Percentiles rank a stretch among this genome's conserved stretches.
Evolutionary conservation across 2,329 filamentous ascomycete species (phyloP).

Genomic region (Penicillium sp.): DNA sequence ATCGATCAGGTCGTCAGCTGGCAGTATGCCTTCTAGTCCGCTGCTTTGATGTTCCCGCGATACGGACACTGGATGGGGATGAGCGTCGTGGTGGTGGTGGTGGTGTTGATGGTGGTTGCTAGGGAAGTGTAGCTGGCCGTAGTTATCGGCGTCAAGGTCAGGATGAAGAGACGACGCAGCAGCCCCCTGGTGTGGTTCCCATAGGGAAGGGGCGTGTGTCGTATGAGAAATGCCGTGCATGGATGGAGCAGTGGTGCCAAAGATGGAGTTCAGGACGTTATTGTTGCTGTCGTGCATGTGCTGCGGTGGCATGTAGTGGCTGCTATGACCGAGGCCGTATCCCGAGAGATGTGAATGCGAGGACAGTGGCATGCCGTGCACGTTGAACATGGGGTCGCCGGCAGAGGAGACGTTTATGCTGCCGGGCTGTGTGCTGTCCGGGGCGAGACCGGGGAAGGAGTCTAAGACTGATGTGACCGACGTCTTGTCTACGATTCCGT

Average conservation of each 20-base stretch:
- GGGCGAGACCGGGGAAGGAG: constrained; percentile 28
- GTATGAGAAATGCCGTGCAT: constrained; percentile 33
- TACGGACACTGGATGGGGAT: constrained; percentile 24
- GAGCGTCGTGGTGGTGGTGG: constrained; percentile 9
- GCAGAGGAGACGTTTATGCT: constrained; percentile 26
- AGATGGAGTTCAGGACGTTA: constrained; percentile 30
- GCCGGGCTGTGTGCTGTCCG: constrained; percentile 28
- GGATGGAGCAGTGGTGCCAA: constrained; percentile 26
- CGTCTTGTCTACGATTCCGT: constrained; percentile 30
- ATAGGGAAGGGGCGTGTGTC: constrained; percentile 22
- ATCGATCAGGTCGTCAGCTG: constrained; percentile 35
- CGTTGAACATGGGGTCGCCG: constrained; percentile 30
- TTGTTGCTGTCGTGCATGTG: constrained; percentile 29
- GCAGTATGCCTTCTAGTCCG: constrained; percentile 30
- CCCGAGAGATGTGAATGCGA: constrained; percentile 27
- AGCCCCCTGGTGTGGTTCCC: constrained; percentile 26
- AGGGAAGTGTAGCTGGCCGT: constrained; percentile 31
- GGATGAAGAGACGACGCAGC: constrained; percentile 22
- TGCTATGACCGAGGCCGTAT: constrained; percentile 28
- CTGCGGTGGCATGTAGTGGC: constrained; percentile 32
- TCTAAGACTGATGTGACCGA: constrained; percentile 34
- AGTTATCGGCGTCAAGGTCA: constrained; percentile 28
- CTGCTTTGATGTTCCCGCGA: constrained; percentile 31
- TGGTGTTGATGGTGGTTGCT: constrained; percentile 19
- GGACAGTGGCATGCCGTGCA: constrained; percentile 32